Percentiles rank a stretch among this genome's conserved stretches.
Evolutionary conservation across 352 stramenopile species (phyloP).

Genomic region (Pythium vanterpoolii): DNA sequence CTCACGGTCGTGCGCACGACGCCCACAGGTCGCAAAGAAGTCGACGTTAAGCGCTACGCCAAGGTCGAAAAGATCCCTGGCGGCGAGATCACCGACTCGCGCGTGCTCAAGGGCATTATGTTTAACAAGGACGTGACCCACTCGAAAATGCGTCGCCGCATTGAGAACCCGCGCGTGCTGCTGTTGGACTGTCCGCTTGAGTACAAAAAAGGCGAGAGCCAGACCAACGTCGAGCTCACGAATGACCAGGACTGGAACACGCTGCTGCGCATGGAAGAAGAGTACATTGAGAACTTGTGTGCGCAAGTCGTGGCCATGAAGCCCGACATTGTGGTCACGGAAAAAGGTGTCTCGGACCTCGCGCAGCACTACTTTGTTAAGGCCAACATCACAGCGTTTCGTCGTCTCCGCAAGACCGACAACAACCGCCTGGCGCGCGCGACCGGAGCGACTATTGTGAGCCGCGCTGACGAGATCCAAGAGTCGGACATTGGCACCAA

Average conservation of each 20-base stretch:
- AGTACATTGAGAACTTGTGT: constrained; percentile 99
- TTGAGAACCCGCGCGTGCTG: constrained; percentile 98
- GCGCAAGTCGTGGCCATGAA: constrained; percentile 98
- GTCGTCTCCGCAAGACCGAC: constrained; percentile 98
- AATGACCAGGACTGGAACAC: constrained; percentile 99
- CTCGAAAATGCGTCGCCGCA: constrained; percentile 98
- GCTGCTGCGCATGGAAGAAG: constrained; percentile 98
- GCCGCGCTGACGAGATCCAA: constrained; percentile 97
- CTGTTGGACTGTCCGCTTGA: constrained; percentile 98
- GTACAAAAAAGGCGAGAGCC: constrained; percentile 99
- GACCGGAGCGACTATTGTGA: constrained; percentile 97
- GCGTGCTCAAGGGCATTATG: constrained; percentile 98
- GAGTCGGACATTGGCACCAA: constrained; percentile 98
- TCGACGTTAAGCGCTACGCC: constrained; percentile 99
- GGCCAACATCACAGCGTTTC: constrained; percentile 98
- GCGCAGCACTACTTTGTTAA: constrained; percentile 99
- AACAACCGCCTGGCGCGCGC: constrained; percentile 99
- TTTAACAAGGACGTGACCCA: constrained; percentile 99
- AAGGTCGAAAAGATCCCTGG: constrained; percentile 99
- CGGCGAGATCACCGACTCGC: constrained; percentile 93
- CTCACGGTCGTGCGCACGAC: constrained; percentile 91
- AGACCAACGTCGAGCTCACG: constrained; percentile 98
- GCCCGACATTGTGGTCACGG: constrained; percentile 99
- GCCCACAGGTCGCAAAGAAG: constrained; percentile 89
- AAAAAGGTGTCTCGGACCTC: constrained; percentile 99